These are phyloP conservation scores for Helotiales sp. DNA, from an alignment of 2,329 filamentous ascomycete genomes.

Conservation along the genomic window DNA sequence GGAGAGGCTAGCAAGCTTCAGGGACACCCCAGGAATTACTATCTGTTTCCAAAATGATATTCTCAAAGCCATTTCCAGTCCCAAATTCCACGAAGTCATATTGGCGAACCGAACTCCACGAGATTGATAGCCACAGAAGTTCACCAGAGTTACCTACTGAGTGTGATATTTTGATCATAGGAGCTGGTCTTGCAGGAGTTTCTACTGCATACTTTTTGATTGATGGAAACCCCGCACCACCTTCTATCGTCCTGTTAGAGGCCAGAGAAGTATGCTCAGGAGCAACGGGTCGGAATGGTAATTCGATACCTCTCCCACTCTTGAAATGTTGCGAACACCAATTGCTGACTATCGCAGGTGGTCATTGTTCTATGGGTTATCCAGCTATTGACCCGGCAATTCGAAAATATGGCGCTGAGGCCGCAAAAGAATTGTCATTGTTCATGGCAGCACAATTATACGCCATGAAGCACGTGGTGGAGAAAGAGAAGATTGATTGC, in stretches of 20 bases:
- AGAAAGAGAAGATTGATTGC: constrained; percentile 43
- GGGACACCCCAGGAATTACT: too few species aligned
- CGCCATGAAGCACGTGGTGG: constrained; percentile 39
- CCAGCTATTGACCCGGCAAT: too few species aligned
- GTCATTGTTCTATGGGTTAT: too few species aligned
- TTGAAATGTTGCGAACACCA: too few species aligned
- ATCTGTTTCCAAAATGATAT: too few species aligned
- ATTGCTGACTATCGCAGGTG: too few species aligned
- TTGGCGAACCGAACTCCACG: constrained; percentile 18
- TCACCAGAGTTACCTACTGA: constrained; percentile 16
- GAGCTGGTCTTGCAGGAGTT: constrained; percentile 23
- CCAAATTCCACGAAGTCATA: constrained; percentile 9
- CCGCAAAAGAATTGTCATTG: constrained; percentile 38
- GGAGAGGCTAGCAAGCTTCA: too few species aligned
- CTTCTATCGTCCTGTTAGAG: constrained; percentile 40
- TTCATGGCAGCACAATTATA: constrained; percentile 41
- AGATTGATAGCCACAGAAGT: constrained; percentile 17
- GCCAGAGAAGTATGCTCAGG: constrained; percentile 39
- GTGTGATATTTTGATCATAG: constrained; percentile 26
- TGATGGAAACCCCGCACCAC: constrained; percentile 19
- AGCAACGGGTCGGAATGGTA: constrained; percentile 46
- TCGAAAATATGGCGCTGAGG: constrained; percentile 38
- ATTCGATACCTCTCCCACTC: too few species aligned
- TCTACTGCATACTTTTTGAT: constrained; percentile 32
- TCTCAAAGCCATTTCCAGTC: too few species aligned